Percentiles rank a stretch among this genome's conserved stretches.
Evolutionary conservation across 768 basidiomycete species (phyloP).

Genomic region (Lactifluus volemus): DNA sequence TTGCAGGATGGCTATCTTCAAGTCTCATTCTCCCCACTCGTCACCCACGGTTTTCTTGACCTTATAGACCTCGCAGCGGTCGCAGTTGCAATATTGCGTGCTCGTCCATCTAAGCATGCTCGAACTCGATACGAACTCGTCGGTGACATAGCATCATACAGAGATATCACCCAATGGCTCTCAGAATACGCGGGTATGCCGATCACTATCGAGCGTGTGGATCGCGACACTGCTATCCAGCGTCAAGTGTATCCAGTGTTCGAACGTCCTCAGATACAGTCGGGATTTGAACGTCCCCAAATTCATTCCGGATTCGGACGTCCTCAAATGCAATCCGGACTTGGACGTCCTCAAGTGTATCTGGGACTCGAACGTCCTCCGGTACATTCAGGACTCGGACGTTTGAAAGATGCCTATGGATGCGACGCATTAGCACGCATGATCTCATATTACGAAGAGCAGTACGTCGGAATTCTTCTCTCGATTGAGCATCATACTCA

Average conservation of each 20-base stretch:
- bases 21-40: conserved; percentile 22
- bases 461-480: conserved; percentile 18
- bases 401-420: conserved; percentile 19
- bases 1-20: conserved; percentile 15
- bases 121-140: conserved; percentile 30
- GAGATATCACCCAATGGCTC: conserved; percentile 23
- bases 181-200: conserved; percentile 15
- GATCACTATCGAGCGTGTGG: conserved; percentile 19
- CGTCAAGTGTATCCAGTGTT: background rate
- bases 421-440: conserved; percentile 26
- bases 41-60: conserved; percentile 30
- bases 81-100: conserved; percentile 24
- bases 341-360: too few relatives aligned
- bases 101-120: conserved; percentile 24
- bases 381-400: background rate
- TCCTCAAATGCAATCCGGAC: too few relatives aligned
- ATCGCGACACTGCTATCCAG: conserved; percentile 18
- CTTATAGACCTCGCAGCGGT: conserved; percentile 26
- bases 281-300: too few relatives aligned
- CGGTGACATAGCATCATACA: conserved; percentile 26
- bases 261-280: too few relatives aligned
- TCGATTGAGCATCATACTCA: background rate
- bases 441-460: conserved; percentile 28
- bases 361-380: too few relatives aligned
- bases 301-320: too few relatives aligned